Base-by-base conservation (phyloP, 2,329 filamentous ascomycete species). In the Drechmeria coniospora region DNA sequence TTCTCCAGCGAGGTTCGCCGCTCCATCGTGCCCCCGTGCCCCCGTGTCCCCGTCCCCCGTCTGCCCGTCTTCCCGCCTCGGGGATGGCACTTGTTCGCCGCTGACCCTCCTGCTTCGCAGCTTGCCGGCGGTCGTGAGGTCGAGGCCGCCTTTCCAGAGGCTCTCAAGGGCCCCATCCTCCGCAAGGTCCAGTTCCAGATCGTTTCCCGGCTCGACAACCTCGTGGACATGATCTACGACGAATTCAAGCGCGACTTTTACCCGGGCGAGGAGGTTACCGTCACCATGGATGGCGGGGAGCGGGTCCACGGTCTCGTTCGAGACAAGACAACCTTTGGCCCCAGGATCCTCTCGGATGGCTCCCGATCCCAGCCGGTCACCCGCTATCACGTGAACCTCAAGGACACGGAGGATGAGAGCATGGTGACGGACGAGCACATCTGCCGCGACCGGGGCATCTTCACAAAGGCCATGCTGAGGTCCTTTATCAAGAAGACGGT, bases 401-500 rank as follows among this genome's bases (percentile, higher is more conserved):
- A 78, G 30, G 71, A 76, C 33, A 66, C 67, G 1, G 69, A 70
- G 26, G 68, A 81, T 37, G 83, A 92, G 51, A 77, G 75, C 8
- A 61, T 82, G n/a, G 65, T 90, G 12, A 79, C 86, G 40, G 78
- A 83, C 51, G 63, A 79, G 27, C 78, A 92, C 45, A 76, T 95
- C 31, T 77, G 71, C 36, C 78, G 90, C 36, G 86, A 94, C 47
- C 74, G 84, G 28, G 92, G 87, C 43, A 69, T 82, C 25, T 98
- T 95, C 48, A 94, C 87, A 16, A 95, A 98, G 54, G 76, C 86
- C 26, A 86, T 94, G 50, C 63, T 98, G 22, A 75, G 87, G 19
- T 83, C 84, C 5, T 98, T 94, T 39, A 81, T 98, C 37, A 93
- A 93, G 49, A 86, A 92, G 52, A 90, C 84, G 1, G 79, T 94